Conservation (phyloP, 2,329 filamentous ascomycete genomes). For the Fusarium buharicum region DNA sequence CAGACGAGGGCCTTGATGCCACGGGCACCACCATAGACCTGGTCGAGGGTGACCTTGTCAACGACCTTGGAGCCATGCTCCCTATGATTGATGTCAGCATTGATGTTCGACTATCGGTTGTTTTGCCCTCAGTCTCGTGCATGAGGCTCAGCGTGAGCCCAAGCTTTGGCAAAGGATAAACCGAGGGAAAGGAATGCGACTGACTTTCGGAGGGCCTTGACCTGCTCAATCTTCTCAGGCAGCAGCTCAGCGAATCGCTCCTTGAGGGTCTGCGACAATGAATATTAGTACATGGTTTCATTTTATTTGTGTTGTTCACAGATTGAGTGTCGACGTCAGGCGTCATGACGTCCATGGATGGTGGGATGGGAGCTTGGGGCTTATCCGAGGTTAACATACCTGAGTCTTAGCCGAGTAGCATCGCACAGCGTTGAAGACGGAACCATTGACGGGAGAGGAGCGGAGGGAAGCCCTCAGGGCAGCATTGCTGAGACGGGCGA, state of each 20-base stretch:
- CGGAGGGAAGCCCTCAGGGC: slow-evolving; percentile 81
- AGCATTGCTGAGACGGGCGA: slow-evolving; percentile 82
- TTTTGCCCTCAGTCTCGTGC: slow-evolving; percentile 10
- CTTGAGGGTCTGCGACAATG: slow-evolving; percentile 80
- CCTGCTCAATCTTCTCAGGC: slow-evolving; percentile 97
- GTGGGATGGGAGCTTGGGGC: slow-evolving; percentile 13
- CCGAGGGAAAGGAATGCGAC: slow-evolving; percentile 49
- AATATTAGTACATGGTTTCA: slow-evolving; percentile 13
- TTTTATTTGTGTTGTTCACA: not conserved
- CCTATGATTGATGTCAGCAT: slow-evolving; percentile 59
- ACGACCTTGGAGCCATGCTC: slow-evolving; percentile 95
- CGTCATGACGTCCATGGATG: slow-evolving; percentile 12
- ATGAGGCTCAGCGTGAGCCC: slow-evolving; percentile 25
- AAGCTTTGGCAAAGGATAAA: slow-evolving; percentile 26
- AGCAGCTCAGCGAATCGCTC: slow-evolving; percentile 97
- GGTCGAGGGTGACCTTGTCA: slow-evolving; percentile 98
- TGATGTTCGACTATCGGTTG: slow-evolving; percentile 15
- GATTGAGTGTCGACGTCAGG: not conserved
- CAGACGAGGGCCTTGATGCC: slow-evolving; percentile 99
- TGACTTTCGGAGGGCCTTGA: slow-evolving; percentile 98
- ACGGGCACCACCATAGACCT: slow-evolving; percentile 99
- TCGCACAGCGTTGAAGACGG: slow-evolving; percentile 83
- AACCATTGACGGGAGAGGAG: slow-evolving; percentile 73
- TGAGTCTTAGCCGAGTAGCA: slow-evolving; percentile 94
- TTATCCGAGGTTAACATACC: slow-evolving; percentile 61